Evolutionary conservation across 257 asterid genomes (phyloP).

Genomic region (Solanum bukasovii): DNA sequence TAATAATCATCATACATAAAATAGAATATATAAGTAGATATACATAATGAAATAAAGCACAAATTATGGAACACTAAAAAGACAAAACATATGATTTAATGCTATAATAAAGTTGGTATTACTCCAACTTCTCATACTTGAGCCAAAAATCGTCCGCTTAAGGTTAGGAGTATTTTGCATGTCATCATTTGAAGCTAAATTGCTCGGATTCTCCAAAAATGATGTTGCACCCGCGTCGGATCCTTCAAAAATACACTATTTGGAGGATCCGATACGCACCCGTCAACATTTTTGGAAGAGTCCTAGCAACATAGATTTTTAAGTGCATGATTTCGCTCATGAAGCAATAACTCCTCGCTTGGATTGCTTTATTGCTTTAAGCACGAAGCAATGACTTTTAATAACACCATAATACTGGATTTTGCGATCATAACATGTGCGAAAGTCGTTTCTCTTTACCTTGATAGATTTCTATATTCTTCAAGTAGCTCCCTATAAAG

Average conservation of each 20-base stretch:
- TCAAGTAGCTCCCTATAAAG: neutral
- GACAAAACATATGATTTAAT: neutral
- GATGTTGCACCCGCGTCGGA: too few species aligned
- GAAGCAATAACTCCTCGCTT: neutral
- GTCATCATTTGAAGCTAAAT: neutral
- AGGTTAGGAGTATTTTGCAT: neutral
- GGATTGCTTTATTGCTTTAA: neutral
- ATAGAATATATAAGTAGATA: neutral
- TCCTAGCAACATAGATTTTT: neutral
- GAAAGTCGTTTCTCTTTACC: neutral
- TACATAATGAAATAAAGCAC: neutral
- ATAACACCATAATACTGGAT: neutral
- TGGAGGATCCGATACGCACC: neutral
- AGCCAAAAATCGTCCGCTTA: neutral
- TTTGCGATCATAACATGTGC: neutral
- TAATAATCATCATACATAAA: neutral
- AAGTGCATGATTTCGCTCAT: neutral
- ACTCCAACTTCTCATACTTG: neutral
- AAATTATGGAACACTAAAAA: neutral
- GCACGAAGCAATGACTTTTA: neutral
- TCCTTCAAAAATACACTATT: neutral
- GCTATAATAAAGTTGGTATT: neutral
- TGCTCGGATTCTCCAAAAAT: neutral
- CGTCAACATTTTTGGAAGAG: neutral
- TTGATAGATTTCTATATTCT: neutral